phyloP scores from a whole-genome alignment of 352 stramenopile genomes.

The Globisporangium camurandrum region DNA sequence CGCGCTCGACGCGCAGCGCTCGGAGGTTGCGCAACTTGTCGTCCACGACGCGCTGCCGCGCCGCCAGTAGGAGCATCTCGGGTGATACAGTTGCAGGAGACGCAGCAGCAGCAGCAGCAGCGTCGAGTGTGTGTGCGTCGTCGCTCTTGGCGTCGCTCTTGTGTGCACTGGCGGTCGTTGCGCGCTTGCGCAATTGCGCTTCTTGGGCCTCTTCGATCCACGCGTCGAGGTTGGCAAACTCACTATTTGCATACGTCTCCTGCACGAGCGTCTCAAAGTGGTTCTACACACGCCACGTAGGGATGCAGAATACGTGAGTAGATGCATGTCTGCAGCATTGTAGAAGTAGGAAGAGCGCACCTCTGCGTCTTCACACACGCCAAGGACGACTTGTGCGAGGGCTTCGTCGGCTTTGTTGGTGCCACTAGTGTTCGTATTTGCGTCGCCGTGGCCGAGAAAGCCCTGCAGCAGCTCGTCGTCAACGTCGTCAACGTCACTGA shows the following conservation, averaged over 20 bases:
- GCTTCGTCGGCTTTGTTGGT: slow-evolving; percentile 5
- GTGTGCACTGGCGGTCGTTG: not conserved
- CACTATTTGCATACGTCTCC: slow-evolving; percentile 5
- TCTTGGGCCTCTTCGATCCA: slow-evolving; percentile 10
- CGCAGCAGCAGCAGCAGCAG: not conserved
- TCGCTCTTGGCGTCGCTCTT: slow-evolving; percentile 1
- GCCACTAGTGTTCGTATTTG: no score
- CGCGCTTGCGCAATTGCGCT: slow-evolving; percentile 5
- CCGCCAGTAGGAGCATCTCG: slow-evolving; percentile 5
- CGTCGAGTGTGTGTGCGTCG: not conserved
- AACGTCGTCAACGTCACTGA: not conserved
- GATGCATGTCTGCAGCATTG: not conserved
- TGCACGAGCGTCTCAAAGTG: slow-evolving; percentile 6
- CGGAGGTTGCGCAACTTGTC: slow-evolving; percentile 1
- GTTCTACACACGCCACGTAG: not conserved
- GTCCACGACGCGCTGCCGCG: slow-evolving; percentile 5
- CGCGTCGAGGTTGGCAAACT: slow-evolving; percentile 9
- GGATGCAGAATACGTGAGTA: no score
- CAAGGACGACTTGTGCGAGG: slow-evolving; percentile 6
- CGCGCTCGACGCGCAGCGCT: not conserved
- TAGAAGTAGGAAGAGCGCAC: not conserved
- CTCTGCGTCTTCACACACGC: slow-evolving; percentile 8
- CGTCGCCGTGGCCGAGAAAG: slow-evolving; percentile 2
- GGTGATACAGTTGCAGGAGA: not conserved
- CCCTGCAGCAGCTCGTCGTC: slow-evolving; percentile 4